Evolutionary conservation across 495 filamentous ascomycete genomes (phyloP), one percentile per base, ranked within the genome.

Genomic region (Cercophora samala): DNA sequence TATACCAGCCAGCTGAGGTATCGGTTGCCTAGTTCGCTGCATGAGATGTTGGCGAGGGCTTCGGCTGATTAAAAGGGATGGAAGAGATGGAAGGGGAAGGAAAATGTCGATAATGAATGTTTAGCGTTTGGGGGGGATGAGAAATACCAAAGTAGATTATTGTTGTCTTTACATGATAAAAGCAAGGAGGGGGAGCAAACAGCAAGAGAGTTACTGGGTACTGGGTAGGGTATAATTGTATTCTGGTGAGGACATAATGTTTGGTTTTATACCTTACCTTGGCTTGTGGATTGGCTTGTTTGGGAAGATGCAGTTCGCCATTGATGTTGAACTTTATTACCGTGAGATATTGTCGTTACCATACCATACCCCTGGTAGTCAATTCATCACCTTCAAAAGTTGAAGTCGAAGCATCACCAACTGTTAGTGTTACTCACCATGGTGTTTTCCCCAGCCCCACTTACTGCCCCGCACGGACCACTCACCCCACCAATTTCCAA

Each of bases 1-100:
- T 99, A 97, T 80, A 94, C 94, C 17, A 93, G 95, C 26, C 88
- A 97, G 84, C 86, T 99, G 71, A 89, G 92, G 75, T 99, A 96
- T 77, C 88, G 93, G 66, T 82, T 97, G 76, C 84, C 84, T 64
- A 81, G 79, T 32, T 78, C 84, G 63, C 84, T 96, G 46, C 92
- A 92, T 78, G 93, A 96, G 80, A 89, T 86, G 61, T 78, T 97
- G 72, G 92, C 91, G 67, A 82, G 86, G 72, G 91, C 88, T 26
- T 91, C 88, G 51, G 85, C 88, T 58, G 91, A 95, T 63, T 86
- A 76, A 62, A 3, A 13, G 37, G 13, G 37, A 11, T 9, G 37
- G 3, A 9, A 9, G 15, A 46, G 11, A 46, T 5, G 37, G 15
- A 13, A 1, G 15, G 13, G 0, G 37, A 9, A 26, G 26, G 4